Evolutionary conservation across 2,329 filamentous ascomycete genomes (phyloP).

Genomic region (Aspergillus oerlinghausenensis): DNA sequence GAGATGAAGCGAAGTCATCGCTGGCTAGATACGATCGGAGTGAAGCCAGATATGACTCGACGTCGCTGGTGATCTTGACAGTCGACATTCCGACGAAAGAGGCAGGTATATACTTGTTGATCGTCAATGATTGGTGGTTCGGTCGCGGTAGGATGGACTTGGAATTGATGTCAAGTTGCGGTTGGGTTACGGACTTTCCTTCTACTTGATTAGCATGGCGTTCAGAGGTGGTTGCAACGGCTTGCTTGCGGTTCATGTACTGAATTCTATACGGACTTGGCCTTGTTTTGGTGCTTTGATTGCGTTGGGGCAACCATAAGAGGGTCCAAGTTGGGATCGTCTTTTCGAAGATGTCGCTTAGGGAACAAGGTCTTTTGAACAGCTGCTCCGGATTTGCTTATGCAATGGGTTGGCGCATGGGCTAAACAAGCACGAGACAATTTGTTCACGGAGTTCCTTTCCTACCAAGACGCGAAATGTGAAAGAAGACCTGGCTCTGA

Average conservation of each 20-base stretch:
- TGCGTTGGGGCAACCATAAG: neutral
- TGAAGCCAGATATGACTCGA: conserved; percentile 27
- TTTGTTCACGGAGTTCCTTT: neutral
- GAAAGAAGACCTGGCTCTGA: neutral
- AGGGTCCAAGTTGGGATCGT: neutral
- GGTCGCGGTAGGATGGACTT: neutral
- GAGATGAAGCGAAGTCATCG: conserved; percentile 1
- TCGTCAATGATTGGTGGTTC: neutral
- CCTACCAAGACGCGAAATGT: neutral
- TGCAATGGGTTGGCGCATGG: neutral
- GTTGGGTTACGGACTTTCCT: conserved; percentile 13
- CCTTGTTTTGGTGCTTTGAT: neutral
- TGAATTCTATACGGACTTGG: conserved; percentile 7
- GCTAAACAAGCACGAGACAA: neutral
- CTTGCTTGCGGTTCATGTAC: neutral
- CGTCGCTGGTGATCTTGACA: conserved; percentile 27
- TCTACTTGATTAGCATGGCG: conserved; percentile 17
- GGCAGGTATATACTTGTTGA: conserved; percentile 2
- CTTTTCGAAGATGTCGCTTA: neutral
- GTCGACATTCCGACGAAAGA: conserved; percentile 20
- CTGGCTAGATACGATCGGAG: conserved; percentile 23
- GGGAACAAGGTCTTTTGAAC: neutral
- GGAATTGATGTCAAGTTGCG: neutral
- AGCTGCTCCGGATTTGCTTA: neutral
- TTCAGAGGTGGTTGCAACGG: conserved; percentile 2